Evolutionary conservation across 305 asterid genomes (phyloP).

Genomic region (Striga hermonthica): DNA sequence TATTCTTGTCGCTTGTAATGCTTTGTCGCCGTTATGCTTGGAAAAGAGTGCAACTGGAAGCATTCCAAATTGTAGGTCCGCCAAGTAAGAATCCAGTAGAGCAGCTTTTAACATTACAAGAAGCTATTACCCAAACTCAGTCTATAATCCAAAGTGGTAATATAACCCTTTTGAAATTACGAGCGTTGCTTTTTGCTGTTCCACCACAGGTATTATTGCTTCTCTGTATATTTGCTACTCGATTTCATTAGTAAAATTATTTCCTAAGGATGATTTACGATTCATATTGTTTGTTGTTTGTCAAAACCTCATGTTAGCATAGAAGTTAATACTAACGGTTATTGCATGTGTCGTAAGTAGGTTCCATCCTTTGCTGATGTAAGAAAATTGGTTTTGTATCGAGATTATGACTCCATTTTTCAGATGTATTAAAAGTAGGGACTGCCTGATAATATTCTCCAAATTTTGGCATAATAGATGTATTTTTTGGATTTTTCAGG

Average conservation of each 20-base stretch:
- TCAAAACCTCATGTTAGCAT: neutral
- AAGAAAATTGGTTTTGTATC: neutral
- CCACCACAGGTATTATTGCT: slow-evolving; percentile 63
- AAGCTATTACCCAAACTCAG: slow-evolving; percentile 66
- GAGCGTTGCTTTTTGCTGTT: slow-evolving; percentile 66
- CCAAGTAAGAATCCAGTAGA: slow-evolving; percentile 80
- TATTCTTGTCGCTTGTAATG: slow-evolving; percentile 58
- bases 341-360: neutral
- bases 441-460: neutral
- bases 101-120: slow-evolving; percentile 75
- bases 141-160: slow-evolving; percentile 69
- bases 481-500: slow-evolving; percentile 40
- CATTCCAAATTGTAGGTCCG: slow-evolving; percentile 64
- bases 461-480: too few species aligned
- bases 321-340: neutral
- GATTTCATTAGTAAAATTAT: slow-evolving; percentile 9
- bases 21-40: slow-evolving; percentile 54
- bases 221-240: slow-evolving; percentile 28
- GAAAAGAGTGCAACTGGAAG: slow-evolving; percentile 51
- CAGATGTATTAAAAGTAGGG: neutral
- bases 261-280: slow-evolving; percentile 7
- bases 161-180: slow-evolving; percentile 61
- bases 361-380: neutral
- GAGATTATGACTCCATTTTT: neutral
- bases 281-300: neutral